These are phyloP conservation scores for Sesbania bispinosa DNA, from an alignment of 306 rosid genomes.

Conservation along the genomic window DNA sequence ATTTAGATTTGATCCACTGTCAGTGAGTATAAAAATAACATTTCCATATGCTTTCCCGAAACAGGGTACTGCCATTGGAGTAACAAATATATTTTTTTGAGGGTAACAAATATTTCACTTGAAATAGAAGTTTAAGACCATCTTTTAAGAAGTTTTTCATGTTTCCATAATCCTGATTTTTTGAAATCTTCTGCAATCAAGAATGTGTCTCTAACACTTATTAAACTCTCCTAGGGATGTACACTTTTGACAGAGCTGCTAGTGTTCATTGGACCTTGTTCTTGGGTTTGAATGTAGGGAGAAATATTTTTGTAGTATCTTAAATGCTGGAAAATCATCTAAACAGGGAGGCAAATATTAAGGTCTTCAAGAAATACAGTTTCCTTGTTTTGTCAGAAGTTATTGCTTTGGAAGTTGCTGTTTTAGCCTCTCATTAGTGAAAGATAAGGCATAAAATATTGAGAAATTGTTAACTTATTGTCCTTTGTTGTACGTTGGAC, in stretches of 20 bases:
- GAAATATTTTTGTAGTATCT: neutral
- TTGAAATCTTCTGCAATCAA: neutral
- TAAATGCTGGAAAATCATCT: constrained; percentile 3
- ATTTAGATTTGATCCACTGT: neutral
- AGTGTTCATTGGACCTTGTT: neutral
- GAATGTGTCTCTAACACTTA: neutral
- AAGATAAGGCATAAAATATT: neutral
- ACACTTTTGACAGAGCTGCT: neutral
- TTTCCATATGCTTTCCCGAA: neutral
- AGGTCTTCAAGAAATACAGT: neutral
- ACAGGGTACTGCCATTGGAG: neutral
- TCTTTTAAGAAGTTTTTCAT: neutral
- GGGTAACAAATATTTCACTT: neutral
- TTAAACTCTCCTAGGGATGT: neutral
- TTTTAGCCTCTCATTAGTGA: neutral
- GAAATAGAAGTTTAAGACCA: neutral
- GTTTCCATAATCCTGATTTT: neutral
- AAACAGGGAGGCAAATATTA: neutral
- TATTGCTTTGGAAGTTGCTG: neutral
- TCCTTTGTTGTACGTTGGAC: neutral
- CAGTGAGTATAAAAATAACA: neutral
- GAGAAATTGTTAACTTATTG: neutral
- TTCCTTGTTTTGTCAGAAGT: neutral
- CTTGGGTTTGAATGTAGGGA: neutral
- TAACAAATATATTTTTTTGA: neutral